These are phyloP conservation scores for Juglanconis sp. DNA, from an alignment of 2,329 filamentous ascomycete species.

Conservation along the genomic window DNA sequence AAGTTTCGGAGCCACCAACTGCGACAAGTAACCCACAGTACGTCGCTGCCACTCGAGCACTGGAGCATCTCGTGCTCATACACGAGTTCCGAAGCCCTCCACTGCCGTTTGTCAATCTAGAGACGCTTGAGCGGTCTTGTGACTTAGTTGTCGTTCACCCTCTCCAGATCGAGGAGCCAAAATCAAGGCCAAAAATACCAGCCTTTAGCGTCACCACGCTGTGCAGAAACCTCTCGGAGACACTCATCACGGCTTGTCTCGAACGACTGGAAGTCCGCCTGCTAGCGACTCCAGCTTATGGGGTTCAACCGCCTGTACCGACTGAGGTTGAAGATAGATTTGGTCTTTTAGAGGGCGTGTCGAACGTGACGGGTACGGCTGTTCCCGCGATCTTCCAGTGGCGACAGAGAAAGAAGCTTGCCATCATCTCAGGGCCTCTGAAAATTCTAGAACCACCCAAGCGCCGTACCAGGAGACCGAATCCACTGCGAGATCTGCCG, in stretches of 20 bases:
- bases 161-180: not conserved
- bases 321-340: slow-evolving; percentile 2
- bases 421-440: not conserved
- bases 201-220: slow-evolving; percentile 10
- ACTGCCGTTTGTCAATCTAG: slow-evolving; percentile 15
- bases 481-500: slow-evolving; percentile 9
- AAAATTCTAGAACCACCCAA: slow-evolving; percentile 5
- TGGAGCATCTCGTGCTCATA: slow-evolving; percentile 13
- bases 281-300: slow-evolving; percentile 2
- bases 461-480: not conserved
- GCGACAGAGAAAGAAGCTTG: slow-evolving; percentile 7
- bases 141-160: slow-evolving; percentile 1
- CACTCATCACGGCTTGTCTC: slow-evolving; percentile 13
- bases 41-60: slow-evolving; percentile 14
- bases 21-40: slow-evolving; percentile 12
- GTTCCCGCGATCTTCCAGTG: slow-evolving; percentile 15
- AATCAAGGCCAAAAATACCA: not conserved
- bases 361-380: slow-evolving; percentile 12
- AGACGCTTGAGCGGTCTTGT: slow-evolving; percentile 6
- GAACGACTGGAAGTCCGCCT: not conserved
- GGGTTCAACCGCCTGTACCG: not conserved
- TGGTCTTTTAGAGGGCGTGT: slow-evolving; percentile 11
- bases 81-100: slow-evolving; percentile 4
- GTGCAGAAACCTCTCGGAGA: slow-evolving; percentile 15
- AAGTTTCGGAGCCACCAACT: not conserved